Evolutionary conservation across 1,284 basidiomycete species (phyloP), one percentile per base, ranked within the genome.

Genomic region (Rhodotorula sp.): DNA sequence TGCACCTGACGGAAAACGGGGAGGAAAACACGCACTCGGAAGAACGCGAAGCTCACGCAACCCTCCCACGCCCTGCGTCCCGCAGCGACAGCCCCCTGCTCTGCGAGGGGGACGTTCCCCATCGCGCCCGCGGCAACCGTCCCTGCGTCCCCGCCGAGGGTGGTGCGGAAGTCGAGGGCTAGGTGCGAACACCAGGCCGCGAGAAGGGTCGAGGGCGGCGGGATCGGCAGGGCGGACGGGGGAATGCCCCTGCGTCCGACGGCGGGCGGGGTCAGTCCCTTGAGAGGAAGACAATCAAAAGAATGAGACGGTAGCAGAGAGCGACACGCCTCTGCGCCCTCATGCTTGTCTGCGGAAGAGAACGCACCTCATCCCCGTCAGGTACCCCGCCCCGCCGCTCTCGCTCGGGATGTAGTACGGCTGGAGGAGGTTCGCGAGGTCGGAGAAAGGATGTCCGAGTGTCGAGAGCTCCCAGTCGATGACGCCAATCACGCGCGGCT

Each of bases 391-490:
- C n/a, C 2, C 88, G 87, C 50, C 80, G 66, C 22, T 48, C 51
- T 67, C 61, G 27, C 69, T 39, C 29, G 77, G 86, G 63, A 94
- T 85, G 13, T 88, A 84, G 90, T 91, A 95, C 7, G 92, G 91
- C 78, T 91, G 88, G 0, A 92, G 90, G 61, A 97, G 83, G 82
- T 97, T 97, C 3, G 88, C 93, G 4, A 98, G 85, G 80, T 98
- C 95, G n/a, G 91, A 91, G 2, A 97, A 86, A 3, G 82, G 82
- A 71, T 83, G 82, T 13, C 80, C 79, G 27, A 97, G 85, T 2
- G 96, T 98, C 78, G 92, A 95, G 51, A 98, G 83, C 80, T 98
- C 95, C 95, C 95, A 98, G 81, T 98, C 95, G 61, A 98, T 83
- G 56, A 98, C 93, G 3, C 92, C 95, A 78, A 98, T 94, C 3